Evolutionary conservation across 73 alveolate species (phyloP), one percentile per base, ranked within the genome.

Genomic region (Paramecium octaurelia): DNA sequence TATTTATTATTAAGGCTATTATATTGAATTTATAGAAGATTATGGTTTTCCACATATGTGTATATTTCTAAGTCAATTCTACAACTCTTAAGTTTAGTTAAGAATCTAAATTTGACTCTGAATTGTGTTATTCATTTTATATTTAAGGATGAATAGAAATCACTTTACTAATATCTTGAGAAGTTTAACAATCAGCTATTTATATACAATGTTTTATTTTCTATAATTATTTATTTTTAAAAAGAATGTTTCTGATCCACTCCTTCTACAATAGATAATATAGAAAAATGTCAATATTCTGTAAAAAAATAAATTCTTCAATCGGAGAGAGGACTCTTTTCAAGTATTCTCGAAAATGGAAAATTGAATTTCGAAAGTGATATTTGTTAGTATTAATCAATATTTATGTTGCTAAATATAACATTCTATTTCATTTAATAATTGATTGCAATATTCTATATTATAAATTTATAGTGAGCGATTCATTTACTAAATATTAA

Each of bases 401-500:
- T 50, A 50, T 14, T 50, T 50, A 50, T 8, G 68, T 16, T 50
- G 3, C 0, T 34, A 50, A 1, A 50, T 20, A 27, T 14, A 50
- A 14, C 68, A 14, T 50, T 50, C 68, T 50, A 16, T 29, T 12
- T 14, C 2, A 8, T 12, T 46, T 9, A 27, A 27, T 27, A 0
- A 27, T 27, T 27, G 31, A 27, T 27, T 27, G 1, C 1, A 4
- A 21, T 80, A 80, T 80, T 80, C 14, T 10, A 44, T 43, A 42
- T 46, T 44, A 43, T 80, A 80, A 36, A 80, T 80, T 23, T 43
- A 46, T 80, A 57, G 16, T 80, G 91, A 57, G 16, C 23, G 91
- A 48, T 80, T 80, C 14, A 80, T 76, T 80, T 80, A 43, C 23
- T 80, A 75, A 6, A 21, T 35, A 42, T 80, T 44, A n/a, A n/a